Evolutionary conservation across 2,329 filamentous ascomycete species (phyloP).

Genomic region (Fusarium sp.): DNA sequence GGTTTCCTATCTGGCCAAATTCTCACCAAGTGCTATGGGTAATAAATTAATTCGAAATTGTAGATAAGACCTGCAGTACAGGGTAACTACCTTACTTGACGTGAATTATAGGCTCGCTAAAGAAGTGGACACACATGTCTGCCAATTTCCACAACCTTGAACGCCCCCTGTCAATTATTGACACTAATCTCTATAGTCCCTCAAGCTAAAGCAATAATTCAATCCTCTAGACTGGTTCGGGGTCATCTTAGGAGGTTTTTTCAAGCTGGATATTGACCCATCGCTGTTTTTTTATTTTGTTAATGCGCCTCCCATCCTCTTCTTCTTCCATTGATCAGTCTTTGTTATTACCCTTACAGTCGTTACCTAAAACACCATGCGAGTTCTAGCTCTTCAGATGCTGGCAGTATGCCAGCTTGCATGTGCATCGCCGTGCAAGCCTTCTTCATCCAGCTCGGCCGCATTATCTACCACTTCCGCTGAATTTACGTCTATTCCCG

Average conservation of each 20-base stretch:
- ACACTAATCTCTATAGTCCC: neutral
- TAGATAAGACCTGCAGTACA: no score
- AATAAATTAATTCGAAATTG: no score
- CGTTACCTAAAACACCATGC: neutral
- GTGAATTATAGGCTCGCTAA: neutral
- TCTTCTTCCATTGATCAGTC: neutral
- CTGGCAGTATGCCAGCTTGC: neutral
- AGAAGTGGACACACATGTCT: neutral
- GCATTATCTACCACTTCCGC: neutral
- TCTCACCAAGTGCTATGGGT: no score
- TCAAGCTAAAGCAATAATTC: neutral
- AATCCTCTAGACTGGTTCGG: accelerated
- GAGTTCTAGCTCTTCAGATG: neutral
- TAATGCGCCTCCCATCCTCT: accelerated
- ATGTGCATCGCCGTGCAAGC: neutral
- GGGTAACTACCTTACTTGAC: no score
- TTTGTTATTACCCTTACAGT: neutral
- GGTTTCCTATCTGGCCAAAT: no score
- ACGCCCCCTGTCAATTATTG: neutral
- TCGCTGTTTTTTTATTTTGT: neutral
- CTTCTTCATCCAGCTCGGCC: neutral
- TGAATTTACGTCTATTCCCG: accelerated
- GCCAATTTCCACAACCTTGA: neutral
- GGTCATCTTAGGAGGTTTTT: accelerated
- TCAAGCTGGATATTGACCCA: accelerated